A percentile compares a stretch with the other conserved stretches of the same genome.
phyloP scores from a whole-genome alignment of 305 asterid species.

The Solanum aculeatissimum region DNA sequence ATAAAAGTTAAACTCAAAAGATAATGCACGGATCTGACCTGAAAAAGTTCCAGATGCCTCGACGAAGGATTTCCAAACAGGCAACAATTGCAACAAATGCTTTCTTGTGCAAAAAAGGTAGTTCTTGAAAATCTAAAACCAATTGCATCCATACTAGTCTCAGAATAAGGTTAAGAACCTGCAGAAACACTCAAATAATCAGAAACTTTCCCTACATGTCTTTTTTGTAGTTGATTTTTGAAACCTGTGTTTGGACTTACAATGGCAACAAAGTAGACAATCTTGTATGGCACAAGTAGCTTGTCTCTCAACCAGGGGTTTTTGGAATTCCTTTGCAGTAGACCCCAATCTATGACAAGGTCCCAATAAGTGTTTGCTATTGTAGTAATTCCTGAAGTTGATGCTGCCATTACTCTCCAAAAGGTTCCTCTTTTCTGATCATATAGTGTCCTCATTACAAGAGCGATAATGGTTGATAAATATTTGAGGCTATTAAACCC shows the following conservation, averaged over 20 bases:
- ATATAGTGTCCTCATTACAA: conserved; percentile 49
- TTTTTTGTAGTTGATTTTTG: not conserved
- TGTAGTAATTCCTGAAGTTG: conserved; percentile 61
- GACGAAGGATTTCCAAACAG: conserved; percentile 73
- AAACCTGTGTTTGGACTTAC: conserved; percentile 24
- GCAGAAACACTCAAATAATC: conserved; percentile 3
- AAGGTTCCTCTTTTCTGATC: conserved; percentile 10
- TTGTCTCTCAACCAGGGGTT: conserved; percentile 85
- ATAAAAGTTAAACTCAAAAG: not conserved
- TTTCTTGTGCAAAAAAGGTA: conserved; percentile 40
- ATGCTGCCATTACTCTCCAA: conserved; percentile 43
- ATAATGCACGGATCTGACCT: conserved; percentile 27
- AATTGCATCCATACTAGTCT: conserved; percentile 93
- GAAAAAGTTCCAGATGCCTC: conserved; percentile 94
- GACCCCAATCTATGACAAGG: conserved; percentile 72
- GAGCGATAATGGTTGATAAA: conserved; percentile 57
- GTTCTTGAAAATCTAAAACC: conserved; percentile 42
- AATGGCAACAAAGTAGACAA: conserved; percentile 63
- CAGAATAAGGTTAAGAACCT: conserved; percentile 56
- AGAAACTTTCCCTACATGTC: not conserved
- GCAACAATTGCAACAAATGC: conserved; percentile 56
- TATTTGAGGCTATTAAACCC: conserved; percentile 49
- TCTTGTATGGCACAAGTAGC: conserved; percentile 52
- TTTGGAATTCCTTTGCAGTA: conserved; percentile 33
- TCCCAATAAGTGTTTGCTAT: conserved; percentile 69